These are phyloP conservation scores for Carpinus fangiana DNA, from an alignment of 306 rosid species.

Conservation along the genomic window DNA sequence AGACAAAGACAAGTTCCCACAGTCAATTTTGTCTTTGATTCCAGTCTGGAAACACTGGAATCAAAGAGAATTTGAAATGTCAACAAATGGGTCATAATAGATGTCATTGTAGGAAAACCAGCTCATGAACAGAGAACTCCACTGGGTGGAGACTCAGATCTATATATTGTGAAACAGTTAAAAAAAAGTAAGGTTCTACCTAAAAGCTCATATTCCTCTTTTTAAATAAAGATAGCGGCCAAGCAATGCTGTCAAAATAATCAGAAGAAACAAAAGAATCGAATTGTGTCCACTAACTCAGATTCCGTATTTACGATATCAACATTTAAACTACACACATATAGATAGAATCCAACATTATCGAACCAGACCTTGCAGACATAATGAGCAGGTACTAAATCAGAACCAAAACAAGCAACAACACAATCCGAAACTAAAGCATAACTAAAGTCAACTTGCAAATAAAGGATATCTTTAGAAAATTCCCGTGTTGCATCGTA, in stretches of 20 bases:
- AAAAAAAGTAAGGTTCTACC: not conserved
- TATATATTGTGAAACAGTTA: not conserved
- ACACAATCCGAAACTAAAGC: not conserved
- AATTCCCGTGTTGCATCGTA: slow-evolving; percentile 74
- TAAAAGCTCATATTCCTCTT: not conserved
- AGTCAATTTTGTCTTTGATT: not conserved
- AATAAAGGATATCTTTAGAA: slow-evolving; percentile 80
- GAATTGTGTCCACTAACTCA: not conserved
- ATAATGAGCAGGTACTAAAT: slow-evolving; percentile 8
- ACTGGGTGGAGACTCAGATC: not conserved
- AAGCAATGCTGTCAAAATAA: not conserved
- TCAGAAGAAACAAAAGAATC: not conserved
- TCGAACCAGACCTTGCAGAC: not conserved
- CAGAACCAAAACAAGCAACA: slow-evolving; percentile 3
- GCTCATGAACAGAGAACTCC: not conserved
- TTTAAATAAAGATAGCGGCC: not conserved
- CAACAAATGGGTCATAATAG: not conserved
- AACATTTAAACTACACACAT: not conserved
- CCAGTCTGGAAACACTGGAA: not conserved
- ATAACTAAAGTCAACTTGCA: slow-evolving; percentile 12
- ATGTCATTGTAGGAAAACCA: not conserved
- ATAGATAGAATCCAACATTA: not conserved
- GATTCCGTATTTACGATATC: not conserved
- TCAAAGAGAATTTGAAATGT: not conserved
- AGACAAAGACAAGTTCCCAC: slow-evolving; percentile 2